Conservation (phyloP, 2,329 filamentous ascomycete genomes). For the Penicillium vulpinum region DNA sequence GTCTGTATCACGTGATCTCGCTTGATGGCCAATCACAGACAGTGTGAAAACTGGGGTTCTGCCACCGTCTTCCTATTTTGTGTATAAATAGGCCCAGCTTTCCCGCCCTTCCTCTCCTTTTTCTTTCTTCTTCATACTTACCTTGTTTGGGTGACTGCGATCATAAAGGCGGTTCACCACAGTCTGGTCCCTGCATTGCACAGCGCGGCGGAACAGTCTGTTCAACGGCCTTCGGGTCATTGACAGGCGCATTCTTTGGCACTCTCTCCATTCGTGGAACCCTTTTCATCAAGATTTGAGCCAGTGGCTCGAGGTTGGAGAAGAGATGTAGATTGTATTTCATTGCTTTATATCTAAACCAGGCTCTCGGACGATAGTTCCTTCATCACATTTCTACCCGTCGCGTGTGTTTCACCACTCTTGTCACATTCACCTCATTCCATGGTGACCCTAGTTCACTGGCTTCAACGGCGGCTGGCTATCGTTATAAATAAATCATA, state of each 20-base stretch:
- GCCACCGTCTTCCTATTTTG: slow-evolving; percentile 16
- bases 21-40: background rate
- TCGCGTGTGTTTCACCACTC: too few species aligned
- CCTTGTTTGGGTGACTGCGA: slow-evolving; percentile 52
- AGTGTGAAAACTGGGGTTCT: fast-evolving
- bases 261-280: slow-evolving; percentile 31
- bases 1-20: background rate
- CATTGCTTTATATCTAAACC: too few species aligned
- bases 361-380: too few species aligned
- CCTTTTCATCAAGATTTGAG: slow-evolving; percentile 37
- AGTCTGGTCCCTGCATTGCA: slow-evolving; percentile 58
- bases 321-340: slow-evolving; percentile 26
- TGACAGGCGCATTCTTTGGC: slow-evolving; percentile 45
- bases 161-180: slow-evolving; percentile 49
- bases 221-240: slow-evolving; percentile 49
- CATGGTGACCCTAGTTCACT: too few species aligned
- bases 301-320: slow-evolving; percentile 35
- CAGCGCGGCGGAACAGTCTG: slow-evolving; percentile 53
- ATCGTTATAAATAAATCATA: background rate
- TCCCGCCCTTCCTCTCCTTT: slow-evolving; percentile 30
- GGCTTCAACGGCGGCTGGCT: background rate
- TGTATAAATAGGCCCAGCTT: slow-evolving; percentile 34
- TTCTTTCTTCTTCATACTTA: slow-evolving; percentile 54
- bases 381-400: too few species aligned
- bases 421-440: too few species aligned